Conservation (phyloP, 2,329 filamentous ascomycete species). For the Cercospora janseana region DNA sequence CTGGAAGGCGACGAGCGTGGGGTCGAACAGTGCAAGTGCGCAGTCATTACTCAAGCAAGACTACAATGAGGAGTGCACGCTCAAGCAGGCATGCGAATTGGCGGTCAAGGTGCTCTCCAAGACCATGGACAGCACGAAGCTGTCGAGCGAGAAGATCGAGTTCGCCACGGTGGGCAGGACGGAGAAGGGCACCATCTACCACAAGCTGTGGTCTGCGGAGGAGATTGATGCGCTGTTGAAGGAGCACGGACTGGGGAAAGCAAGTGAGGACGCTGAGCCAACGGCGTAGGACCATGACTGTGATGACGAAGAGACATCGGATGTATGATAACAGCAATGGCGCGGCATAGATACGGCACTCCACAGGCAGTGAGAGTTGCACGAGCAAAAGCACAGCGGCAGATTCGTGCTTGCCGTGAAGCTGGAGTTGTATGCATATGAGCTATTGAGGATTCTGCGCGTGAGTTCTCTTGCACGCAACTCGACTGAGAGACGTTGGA, state of each 20-base stretch:
- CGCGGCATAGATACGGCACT: not conserved
- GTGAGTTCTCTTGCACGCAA: too few species aligned
- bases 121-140: constrained; percentile 99
- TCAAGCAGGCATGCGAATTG: constrained; percentile 95
- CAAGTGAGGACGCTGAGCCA: constrained; percentile 56
- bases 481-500: too few species aligned
- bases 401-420: not conserved
- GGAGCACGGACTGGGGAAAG: constrained; percentile 92
- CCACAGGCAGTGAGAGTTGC: not conserved
- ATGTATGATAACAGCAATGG: constrained; percentile 8
- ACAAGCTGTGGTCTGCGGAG: constrained; percentile 93
- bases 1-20: constrained; percentile 98
- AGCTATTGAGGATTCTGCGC: too few species aligned
- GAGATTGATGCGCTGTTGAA: constrained; percentile 92
- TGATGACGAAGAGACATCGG: not conserved
- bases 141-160: constrained; percentile 99
- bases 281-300: constrained; percentile 13
- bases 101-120: constrained; percentile 99
- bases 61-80: constrained; percentile 95
- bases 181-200: constrained; percentile 93
- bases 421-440: too few species aligned
- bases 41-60: constrained; percentile 98
- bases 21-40: constrained; percentile 96
- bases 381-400: not conserved
- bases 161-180: constrained; percentile 98